phyloP scores from a whole-genome alignment of 163 green algal species.

The Chlamydomonas reinhardtii region DNA sequence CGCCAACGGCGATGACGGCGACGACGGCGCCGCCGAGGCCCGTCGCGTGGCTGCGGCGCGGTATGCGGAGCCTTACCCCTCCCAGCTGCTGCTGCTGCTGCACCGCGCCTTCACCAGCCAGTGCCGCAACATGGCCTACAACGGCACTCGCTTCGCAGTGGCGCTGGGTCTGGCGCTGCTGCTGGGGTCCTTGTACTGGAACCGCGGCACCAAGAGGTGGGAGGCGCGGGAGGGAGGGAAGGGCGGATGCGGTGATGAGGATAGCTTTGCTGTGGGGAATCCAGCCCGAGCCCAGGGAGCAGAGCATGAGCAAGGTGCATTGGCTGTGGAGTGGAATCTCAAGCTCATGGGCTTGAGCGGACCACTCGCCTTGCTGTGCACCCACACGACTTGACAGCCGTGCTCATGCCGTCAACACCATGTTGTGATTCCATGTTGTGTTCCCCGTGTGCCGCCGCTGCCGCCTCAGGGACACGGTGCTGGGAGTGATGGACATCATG shows the following conservation, averaged over 20 bases:
- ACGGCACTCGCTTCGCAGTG: slow-evolving; percentile 22
- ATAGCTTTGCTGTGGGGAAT: no score
- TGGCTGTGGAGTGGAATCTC: no score
- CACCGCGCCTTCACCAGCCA: neutral
- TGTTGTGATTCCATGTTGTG: no score
- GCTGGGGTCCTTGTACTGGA: slow-evolving; percentile 67
- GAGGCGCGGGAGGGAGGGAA: neutral
- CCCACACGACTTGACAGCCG: no score
- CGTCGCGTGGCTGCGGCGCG: neutral
- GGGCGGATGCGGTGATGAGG: no score
- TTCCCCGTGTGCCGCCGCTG: no score
- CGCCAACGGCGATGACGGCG: neutral
- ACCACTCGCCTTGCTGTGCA: no score
- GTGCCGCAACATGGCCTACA: slow-evolving; percentile 35
- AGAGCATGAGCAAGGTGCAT: no score
- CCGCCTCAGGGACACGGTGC: slow-evolving; percentile 44
- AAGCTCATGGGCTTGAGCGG: no score
- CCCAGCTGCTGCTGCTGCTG: slow-evolving; percentile 47
- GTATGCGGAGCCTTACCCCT: slow-evolving; percentile 20
- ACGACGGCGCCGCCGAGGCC: neutral
- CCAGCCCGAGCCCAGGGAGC: no score
- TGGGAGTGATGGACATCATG: slow-evolving; percentile 66
- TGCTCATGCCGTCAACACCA: no score
- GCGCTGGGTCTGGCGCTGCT: slow-evolving; percentile 54
- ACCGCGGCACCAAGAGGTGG: slow-evolving; percentile 33